Evolutionary conservation across 2,329 filamentous ascomycete species (phyloP).

Genomic region (Fusarium sp.): DNA sequence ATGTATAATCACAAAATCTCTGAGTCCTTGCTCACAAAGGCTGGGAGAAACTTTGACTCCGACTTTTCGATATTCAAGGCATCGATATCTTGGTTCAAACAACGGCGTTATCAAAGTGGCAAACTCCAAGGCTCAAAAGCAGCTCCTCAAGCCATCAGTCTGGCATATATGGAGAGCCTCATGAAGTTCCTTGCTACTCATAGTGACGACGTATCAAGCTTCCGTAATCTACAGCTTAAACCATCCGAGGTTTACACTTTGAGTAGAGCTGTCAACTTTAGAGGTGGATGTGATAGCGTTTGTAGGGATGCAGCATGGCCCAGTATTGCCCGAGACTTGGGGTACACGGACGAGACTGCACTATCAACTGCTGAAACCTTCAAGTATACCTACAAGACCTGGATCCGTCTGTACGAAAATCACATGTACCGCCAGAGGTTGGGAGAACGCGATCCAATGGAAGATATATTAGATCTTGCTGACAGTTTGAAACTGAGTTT

Average conservation of each 20-base stretch:
- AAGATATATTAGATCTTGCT: background rate
- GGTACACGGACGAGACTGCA: background rate
- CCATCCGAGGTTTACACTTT: background rate
- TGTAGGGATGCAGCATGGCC: background rate
- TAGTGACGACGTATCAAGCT: background rate
- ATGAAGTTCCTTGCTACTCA: background rate
- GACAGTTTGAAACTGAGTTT: background rate
- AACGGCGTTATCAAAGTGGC: background rate
- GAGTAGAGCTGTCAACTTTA: conserved; percentile 1
- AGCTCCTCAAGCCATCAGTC: background rate
- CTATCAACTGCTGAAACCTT: background rate
- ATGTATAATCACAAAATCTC: background rate
- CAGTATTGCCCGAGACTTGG: background rate
- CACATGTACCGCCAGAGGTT: background rate
- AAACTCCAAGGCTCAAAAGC: background rate
- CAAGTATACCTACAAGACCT: background rate
- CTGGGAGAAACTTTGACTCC: background rate
- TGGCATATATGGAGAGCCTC: background rate
- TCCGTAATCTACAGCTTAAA: background rate
- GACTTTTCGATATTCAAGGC: conserved; percentile 2
- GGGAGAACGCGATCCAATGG: background rate
- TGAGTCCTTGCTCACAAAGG: background rate
- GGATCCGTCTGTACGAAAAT: conserved; percentile 5
- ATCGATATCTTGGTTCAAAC: conserved; percentile 9
- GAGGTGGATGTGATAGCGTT: conserved; percentile 2